Percentiles rank a stretch among this genome's conserved stretches.
phyloP scores from a whole-genome alignment of 2,329 filamentous ascomycete species.

The Diaporthe sp. region DNA sequence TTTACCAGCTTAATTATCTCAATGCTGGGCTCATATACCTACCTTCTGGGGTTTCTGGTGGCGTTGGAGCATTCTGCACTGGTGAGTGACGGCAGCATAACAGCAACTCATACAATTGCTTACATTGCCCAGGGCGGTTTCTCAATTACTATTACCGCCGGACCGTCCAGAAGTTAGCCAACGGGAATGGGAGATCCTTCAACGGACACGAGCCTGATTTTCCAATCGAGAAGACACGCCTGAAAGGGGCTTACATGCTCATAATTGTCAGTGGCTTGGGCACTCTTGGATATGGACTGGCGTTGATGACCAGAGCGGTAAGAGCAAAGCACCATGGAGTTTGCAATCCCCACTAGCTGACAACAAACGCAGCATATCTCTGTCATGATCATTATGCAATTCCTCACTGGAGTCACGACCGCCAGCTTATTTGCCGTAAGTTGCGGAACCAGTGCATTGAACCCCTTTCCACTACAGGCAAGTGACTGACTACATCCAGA shows the following conservation, averaged over 20 bases:
- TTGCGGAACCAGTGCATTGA: too few relatives aligned
- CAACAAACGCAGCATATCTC: not conserved
- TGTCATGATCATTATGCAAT: slow-evolving; percentile 18
- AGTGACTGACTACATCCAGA: not conserved
- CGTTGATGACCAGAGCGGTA: slow-evolving; percentile 3
- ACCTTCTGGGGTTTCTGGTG: not conserved
- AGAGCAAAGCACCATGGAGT: not conserved
- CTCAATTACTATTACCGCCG: slow-evolving; percentile 1
- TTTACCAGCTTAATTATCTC: not conserved
- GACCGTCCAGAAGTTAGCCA: not conserved
- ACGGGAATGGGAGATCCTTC: not conserved
- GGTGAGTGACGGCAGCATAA: not conserved
- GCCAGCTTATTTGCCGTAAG: slow-evolving; percentile 8
- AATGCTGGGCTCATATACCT: slow-evolving; percentile 13
- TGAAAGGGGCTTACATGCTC: not conserved
- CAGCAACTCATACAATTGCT: not conserved
- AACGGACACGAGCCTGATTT: not conserved
- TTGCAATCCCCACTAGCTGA: not conserved
- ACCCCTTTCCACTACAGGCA: not conserved
- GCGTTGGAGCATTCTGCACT: not conserved
- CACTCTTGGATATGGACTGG: slow-evolving; percentile 7
- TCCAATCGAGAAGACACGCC: slow-evolving; percentile 8
- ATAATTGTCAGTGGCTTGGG: not conserved
- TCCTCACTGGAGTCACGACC: slow-evolving; percentile 9
- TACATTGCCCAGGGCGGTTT: not conserved